Evolutionary conservation across 441 rosid species (phyloP).

Genomic region (Croton setiger): DNA sequence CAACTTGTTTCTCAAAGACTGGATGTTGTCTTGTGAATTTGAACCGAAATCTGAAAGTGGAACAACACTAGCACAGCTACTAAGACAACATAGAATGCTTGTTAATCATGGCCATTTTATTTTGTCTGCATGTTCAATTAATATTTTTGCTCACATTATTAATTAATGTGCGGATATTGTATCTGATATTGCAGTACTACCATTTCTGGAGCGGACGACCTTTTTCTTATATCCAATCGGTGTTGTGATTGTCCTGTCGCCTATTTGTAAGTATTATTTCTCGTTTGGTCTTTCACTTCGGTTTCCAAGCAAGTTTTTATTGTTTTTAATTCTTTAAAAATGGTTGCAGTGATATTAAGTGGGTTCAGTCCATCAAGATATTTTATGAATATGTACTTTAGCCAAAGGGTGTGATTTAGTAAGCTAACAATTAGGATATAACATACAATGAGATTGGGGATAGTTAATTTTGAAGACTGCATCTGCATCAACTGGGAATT

Average conservation of each 20-base stretch:
- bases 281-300: not conserved
- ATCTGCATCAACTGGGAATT: conserved; percentile 20
- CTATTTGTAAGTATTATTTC: conserved; percentile 62
- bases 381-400: conserved; percentile 85
- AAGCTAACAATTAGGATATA: conserved; percentile 24
- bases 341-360: conserved; percentile 74
- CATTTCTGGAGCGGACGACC: conserved; percentile 94
- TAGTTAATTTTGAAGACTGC: conserved; percentile 26
- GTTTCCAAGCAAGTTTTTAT: conserved; percentile 11
- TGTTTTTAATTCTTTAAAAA: not conserved
- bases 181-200: conserved; percentile 62
- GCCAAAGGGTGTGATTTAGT: conserved; percentile 56
- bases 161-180: conserved; percentile 15
- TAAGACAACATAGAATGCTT: not conserved
- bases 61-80: not conserved
- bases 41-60: not conserved
- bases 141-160: not conserved
- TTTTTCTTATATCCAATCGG: conserved; percentile 96
- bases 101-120: not conserved
- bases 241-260: conserved; percentile 67
- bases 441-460: conserved; percentile 19
- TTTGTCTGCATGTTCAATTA: not conserved
- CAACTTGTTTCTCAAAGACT: not conserved
- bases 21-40: not conserved
- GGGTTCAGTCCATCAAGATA: conserved; percentile 99